phyloP scores from a whole-genome alignment of 768 basidiomycete species.

The Xerocomellus dryophilus region DNA sequence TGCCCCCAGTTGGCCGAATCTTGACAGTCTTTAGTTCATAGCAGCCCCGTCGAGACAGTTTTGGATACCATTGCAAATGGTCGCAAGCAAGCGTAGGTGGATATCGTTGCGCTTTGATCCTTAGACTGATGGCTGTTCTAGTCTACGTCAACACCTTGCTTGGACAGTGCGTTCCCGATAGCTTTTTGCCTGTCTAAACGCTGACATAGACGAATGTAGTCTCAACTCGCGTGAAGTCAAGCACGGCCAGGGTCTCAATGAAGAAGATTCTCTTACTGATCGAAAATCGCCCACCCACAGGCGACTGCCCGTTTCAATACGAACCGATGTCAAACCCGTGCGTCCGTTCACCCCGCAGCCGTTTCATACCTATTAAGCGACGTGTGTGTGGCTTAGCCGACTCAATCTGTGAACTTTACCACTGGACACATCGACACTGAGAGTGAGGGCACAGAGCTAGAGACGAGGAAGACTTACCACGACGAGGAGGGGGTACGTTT shows the following conservation, averaged over 20 bases:
- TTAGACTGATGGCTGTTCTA: constrained; percentile 4
- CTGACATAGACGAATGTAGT: constrained; percentile 14
- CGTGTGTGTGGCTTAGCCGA: constrained; percentile 8
- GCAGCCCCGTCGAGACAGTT: constrained; percentile 17
- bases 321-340: constrained; percentile 15
- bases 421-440: neutral
- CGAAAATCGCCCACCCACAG: neutral
- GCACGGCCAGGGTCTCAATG: constrained; percentile 22
- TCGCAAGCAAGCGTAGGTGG: constrained; percentile 22
- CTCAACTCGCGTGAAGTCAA: constrained; percentile 24
- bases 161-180: constrained; percentile 18
- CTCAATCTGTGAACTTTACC: constrained; percentile 15
- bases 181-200: neutral
- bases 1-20: neutral
- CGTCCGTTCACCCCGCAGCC: neutral
- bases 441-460: constrained; percentile 8
- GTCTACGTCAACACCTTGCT: constrained; percentile 30
- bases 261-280: constrained; percentile 19
- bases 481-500: constrained; percentile 14
- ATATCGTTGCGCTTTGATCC: neutral
- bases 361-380: neutral
- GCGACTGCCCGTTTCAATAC: constrained; percentile 7
- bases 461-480: constrained; percentile 15
- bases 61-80: constrained; percentile 32
- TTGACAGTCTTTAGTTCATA: constrained; percentile 22